phyloP scores from a whole-genome alignment of 768 basidiomycete genomes.

The Tremella mesenterica region DNA sequence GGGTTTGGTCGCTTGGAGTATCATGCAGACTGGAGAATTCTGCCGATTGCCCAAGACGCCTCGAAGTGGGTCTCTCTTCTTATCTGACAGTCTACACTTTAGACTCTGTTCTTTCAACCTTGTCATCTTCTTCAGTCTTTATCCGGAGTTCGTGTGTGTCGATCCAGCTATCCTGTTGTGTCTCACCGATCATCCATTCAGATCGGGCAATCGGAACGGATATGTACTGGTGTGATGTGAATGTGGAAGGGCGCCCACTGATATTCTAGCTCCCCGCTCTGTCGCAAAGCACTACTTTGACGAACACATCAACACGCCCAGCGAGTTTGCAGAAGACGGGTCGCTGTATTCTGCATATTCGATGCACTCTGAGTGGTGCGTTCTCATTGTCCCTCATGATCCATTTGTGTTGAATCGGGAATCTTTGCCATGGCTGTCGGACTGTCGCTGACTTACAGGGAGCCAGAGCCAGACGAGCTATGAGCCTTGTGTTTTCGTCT shows the following conservation, averaged over 20 bases:
- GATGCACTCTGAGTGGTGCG: slow-evolving; percentile 32
- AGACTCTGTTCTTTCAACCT: too few species aligned
- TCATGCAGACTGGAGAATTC: slow-evolving; percentile 62
- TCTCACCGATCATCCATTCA: too few species aligned
- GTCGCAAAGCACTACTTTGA: slow-evolving; percentile 90
- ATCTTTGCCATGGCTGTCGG: too few species aligned
- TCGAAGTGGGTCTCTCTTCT: slow-evolving; percentile 56
- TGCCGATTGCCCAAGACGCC: slow-evolving; percentile 92
- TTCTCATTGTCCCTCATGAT: slow-evolving; percentile 7
- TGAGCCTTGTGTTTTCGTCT: too few species aligned
- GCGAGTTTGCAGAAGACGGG: slow-evolving; percentile 32
- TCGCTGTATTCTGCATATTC: slow-evolving; percentile 36
- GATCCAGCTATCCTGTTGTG: too few species aligned
- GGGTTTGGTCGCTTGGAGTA: slow-evolving; percentile 50
- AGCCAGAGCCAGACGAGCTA: slow-evolving; percentile 42
- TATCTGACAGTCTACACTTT: too few species aligned
- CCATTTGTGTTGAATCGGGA: too few species aligned
- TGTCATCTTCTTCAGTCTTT: too few species aligned
- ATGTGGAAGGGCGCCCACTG: slow-evolving; percentile 3
- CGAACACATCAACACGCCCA: slow-evolving; percentile 48
- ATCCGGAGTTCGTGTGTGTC: too few species aligned
- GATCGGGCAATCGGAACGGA: too few species aligned
- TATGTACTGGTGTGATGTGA: too few species aligned
- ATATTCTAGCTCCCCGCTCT: slow-evolving; percentile 64
- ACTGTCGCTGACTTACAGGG: background rate